Base-by-base conservation (phyloP, 2,329 filamentous ascomycete species). In the Tolypocladium sp. region DNA sequence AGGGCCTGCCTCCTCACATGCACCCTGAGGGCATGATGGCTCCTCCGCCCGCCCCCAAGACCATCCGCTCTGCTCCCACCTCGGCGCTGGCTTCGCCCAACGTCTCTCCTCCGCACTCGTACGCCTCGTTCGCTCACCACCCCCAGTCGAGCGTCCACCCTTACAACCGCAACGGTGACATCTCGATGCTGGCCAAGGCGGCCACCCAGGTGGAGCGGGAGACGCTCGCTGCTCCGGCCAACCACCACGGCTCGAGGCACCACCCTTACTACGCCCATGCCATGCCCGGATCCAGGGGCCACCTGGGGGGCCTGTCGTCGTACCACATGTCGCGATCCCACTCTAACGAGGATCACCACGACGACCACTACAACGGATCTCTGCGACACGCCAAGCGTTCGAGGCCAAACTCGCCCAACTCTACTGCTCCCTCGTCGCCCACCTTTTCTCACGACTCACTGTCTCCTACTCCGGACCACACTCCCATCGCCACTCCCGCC, bases 371-470 rank as follows among this genome's bases (percentile, higher is more conserved):
- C 72, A 76, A 79, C 56, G 85, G 85, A 56, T 79, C 76, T 51
- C 75, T 91, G 70, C 83, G 90, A 61, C 85, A 88, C 67, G 83
- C 89, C 33, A 97, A 97, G 81, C 87, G 92, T 63, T 97, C 93
- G 61, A 82, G 93, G 66, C 93, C 94, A 51, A 94, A 92, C 73
- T 97, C 93, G 41, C 94, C 93, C 57, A 91, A 95, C 76, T 97
- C 92, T 10, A 97, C 93, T 2, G 93, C 93, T 55, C 94, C 94
- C 25, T 96, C 93, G 33, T 97, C 93, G 38, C 93, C 93, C 33
- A 97, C 92, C 4, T 96, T 97, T 73, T 97, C 93, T 2, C 92
- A 97, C 76, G 92, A 96, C 74, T 97, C 93, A 13, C 83, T 93
- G 54, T 97, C 93, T 12, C 94, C 93, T 5, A 99, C 93, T 2